A percentile compares a stretch with the other conserved stretches of the same genome.
phyloP scores from a whole-genome alignment of 257 asterid genomes.

The Henckelia pumila region DNA sequence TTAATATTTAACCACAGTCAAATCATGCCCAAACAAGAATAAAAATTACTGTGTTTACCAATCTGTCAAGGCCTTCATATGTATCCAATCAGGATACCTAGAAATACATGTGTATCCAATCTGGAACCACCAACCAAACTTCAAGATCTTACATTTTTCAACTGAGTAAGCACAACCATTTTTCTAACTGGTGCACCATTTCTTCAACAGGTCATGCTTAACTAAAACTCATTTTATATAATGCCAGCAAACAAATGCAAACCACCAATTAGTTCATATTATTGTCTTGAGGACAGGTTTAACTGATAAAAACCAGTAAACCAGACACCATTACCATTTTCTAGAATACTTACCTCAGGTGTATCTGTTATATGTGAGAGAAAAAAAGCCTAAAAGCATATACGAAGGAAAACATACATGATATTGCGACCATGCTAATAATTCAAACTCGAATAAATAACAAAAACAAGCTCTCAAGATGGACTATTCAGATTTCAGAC shows the following conservation, averaged over 20 bases:
- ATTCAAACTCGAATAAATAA: neutral
- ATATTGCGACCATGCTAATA: neutral
- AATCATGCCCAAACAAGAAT: too few relatives aligned
- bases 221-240: neutral
- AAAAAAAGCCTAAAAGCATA: neutral
- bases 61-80: too few relatives aligned
- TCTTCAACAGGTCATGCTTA: neutral
- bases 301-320: constrained; percentile 6
- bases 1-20: too few relatives aligned
- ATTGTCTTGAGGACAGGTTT: neutral
- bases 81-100: too few relatives aligned
- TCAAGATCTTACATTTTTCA: too few relatives aligned
- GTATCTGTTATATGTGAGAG: neutral
- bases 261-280: neutral
- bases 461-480: constrained; percentile 16
- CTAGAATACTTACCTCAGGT: neutral
- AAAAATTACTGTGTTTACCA: too few relatives aligned
- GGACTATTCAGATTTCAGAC: constrained; percentile 16
- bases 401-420: neutral
- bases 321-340: neutral
- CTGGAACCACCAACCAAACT: too few relatives aligned
- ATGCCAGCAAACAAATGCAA: constrained; percentile 1
- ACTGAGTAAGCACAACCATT: too few relatives aligned
- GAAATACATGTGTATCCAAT: too few relatives aligned
- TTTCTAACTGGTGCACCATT: too few relatives aligned